phyloP scores from a whole-genome alignment of 75 land plant species.

The Cunninghamia lanceolata region DNA sequence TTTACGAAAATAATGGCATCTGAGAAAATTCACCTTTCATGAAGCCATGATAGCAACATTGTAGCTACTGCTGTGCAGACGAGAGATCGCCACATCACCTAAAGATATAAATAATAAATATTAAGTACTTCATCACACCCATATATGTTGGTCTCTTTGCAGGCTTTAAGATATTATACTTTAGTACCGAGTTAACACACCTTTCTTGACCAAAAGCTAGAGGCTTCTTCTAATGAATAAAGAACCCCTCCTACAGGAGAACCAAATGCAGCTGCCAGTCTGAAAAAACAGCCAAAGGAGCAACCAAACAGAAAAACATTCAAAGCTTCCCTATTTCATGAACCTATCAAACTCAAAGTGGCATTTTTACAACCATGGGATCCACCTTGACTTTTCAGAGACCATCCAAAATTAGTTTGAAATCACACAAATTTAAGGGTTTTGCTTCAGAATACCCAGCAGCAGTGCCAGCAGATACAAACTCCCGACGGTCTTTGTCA shows the following conservation, averaged over 20 bases:
- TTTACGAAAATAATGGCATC: background rate
- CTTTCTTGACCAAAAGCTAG: conserved; percentile 56
- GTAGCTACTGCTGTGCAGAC: conserved; percentile 41
- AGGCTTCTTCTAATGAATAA: conserved; percentile 49
- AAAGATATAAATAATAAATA: background rate
- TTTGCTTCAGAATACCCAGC: conserved; percentile 30
- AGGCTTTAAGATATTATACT: background rate
- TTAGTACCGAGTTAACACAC: conserved; percentile 6
- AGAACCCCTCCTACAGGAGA: conserved; percentile 48
- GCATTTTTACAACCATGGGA: background rate
- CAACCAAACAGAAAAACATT: conserved; percentile 6
- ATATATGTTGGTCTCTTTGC: background rate
- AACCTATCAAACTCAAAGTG: background rate
- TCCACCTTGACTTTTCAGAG: background rate
- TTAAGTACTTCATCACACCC: background rate
- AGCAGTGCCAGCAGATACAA: conserved; percentile 47
- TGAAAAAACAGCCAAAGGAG: conserved; percentile 12
- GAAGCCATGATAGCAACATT: conserved; percentile 37
- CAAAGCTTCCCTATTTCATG: background rate
- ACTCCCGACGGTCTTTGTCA: conserved; percentile 49
- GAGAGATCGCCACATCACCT: conserved; percentile 52
- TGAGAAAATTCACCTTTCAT: conserved; percentile 21
- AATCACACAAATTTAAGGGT: background rate
- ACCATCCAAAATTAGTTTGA: background rate
- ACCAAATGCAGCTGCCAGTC: conserved; percentile 50